Conservation (phyloP, 73 alveolate species). For the Effrenium voratum region DNA sequence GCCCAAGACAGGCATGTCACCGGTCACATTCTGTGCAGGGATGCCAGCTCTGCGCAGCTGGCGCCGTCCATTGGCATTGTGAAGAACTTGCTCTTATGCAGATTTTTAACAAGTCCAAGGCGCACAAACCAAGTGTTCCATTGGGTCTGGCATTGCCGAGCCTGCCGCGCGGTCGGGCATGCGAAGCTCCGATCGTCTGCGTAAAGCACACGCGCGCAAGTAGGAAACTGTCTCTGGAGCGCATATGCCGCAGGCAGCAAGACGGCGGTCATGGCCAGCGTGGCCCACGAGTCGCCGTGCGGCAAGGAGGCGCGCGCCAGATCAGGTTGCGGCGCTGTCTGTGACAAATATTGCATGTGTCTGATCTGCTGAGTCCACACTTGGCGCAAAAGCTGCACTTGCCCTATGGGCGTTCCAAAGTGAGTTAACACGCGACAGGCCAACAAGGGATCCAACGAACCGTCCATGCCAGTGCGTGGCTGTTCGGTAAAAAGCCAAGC, state of each 20-base stretch:
- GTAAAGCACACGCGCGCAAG: not conserved
- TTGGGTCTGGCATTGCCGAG: not conserved
- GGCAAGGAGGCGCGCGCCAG: not conserved
- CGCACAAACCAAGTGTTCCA: not conserved
- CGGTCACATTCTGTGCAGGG: not conserved
- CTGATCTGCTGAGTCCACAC: not conserved
- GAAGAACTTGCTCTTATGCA: not conserved
- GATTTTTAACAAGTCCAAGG: not conserved
- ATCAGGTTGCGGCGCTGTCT: not conserved
- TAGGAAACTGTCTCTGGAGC: not conserved
- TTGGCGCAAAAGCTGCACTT: not conserved
- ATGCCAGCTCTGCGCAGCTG: not conserved
- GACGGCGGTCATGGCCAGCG: not conserved
- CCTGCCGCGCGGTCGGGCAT: not conserved
- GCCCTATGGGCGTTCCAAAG: not conserved
- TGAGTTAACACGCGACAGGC: not conserved
- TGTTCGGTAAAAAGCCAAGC: not conserved
- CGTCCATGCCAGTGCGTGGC: not conserved
- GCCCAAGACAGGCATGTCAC: not conserved
- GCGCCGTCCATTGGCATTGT: not conserved
- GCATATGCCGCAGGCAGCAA: not conserved
- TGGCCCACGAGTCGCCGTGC: not conserved
- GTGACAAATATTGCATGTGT: not conserved
- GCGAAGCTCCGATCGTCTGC: conserved; percentile 13
- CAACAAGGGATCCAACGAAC: not conserved